Conservation (phyloP, 768 basidiomycete species). For the Flagelloscypha sp. region DNA sequence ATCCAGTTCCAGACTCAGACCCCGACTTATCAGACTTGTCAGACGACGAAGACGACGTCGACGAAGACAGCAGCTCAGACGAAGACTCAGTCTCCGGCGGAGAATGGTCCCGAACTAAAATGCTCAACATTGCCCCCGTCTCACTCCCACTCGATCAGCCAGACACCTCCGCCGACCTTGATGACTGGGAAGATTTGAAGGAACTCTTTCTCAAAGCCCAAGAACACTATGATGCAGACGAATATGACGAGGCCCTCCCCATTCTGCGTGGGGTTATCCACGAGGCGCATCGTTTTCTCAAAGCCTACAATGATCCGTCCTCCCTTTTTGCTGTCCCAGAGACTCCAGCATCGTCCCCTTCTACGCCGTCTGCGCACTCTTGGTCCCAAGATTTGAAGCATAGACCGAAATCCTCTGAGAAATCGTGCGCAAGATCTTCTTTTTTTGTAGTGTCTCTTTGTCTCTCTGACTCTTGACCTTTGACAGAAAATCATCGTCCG, state of each 20-base stretch:
- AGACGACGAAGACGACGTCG: too few relatives aligned
- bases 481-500: slow-evolving; percentile 28
- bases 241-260: slow-evolving; percentile 40
- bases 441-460: slow-evolving; percentile 1
- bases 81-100: too few relatives aligned
- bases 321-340: slow-evolving; percentile 31
- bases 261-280: slow-evolving; percentile 57
- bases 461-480: slow-evolving; percentile 8
- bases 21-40: too few relatives aligned
- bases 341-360: slow-evolving; percentile 11
- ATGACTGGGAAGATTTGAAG: slow-evolving; percentile 64
- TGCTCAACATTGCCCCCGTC: too few relatives aligned
- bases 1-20: too few relatives aligned
- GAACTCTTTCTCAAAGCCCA: slow-evolving; percentile 50
- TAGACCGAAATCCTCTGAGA: too few relatives aligned
- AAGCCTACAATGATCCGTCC: slow-evolving; percentile 48
- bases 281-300: slow-evolving; percentile 58
- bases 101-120: too few relatives aligned
- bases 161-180: too few relatives aligned
- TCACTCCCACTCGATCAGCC: too few relatives aligned
- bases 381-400: not conserved
- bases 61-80: too few relatives aligned
- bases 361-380: slow-evolving; percentile 8
- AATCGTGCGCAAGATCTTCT: slow-evolving; percentile 9
- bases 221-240: slow-evolving; percentile 48